Evolutionary conservation across 306 rosid species (phyloP).

Genomic region (Citrullus mucosospermus): DNA sequence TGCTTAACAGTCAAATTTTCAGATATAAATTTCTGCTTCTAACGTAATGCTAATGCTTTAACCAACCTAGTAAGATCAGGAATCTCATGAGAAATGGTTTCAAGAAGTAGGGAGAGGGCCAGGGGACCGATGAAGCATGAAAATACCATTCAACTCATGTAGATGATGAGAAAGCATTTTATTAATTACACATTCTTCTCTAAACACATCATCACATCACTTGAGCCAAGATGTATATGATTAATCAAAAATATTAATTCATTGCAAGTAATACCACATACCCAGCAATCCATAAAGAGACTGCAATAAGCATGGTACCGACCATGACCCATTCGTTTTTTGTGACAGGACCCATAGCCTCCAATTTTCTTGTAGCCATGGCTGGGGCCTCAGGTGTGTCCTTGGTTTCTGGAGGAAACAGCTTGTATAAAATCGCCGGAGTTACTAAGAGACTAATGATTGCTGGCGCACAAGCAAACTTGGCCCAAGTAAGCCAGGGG

Average conservation of each 20-base stretch:
- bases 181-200: not conserved
- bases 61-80: not conserved
- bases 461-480: slow-evolving; percentile 85
- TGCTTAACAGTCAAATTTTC: not conserved
- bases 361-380: slow-evolving; percentile 64
- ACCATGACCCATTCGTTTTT: slow-evolving; percentile 78
- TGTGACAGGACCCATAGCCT: slow-evolving; percentile 74
- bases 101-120: not conserved
- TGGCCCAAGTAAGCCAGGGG: slow-evolving; percentile 92
- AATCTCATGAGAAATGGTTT: not conserved
- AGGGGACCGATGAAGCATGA: not conserved
- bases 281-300: slow-evolving; percentile 93
- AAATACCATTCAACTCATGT: not conserved
- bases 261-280: slow-evolving; percentile 17
- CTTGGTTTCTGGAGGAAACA: slow-evolving; percentile 84
- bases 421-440: slow-evolving; percentile 66
- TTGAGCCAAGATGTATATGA: not conserved
- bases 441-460: slow-evolving; percentile 53
- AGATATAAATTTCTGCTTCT: not conserved
- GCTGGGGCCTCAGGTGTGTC: slow-evolving; percentile 98
- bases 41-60: not conserved
- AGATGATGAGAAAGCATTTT: not conserved
- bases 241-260: not conserved
- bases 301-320: slow-evolving; percentile 84
- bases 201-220: not conserved